Conservation (phyloP, 2,329 filamentous ascomycete species). For the Drechslera avenae region DNA sequence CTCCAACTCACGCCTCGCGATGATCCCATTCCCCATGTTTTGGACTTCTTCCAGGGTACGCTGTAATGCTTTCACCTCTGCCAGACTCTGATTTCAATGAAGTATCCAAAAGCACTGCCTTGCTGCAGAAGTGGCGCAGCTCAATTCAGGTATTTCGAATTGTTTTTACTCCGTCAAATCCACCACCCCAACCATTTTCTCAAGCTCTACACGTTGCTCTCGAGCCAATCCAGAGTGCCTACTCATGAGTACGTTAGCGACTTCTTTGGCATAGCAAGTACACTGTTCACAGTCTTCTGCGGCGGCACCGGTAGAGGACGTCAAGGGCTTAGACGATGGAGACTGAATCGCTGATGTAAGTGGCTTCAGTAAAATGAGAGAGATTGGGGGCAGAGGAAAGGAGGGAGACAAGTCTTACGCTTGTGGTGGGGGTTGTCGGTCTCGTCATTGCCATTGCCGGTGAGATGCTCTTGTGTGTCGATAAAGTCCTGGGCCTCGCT, state of each 20-base stretch:
- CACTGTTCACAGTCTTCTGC: constrained; percentile 3
- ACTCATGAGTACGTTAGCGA: constrained; percentile 13
- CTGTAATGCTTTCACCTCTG: too few relatives aligned
- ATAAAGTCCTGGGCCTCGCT: constrained; percentile 8
- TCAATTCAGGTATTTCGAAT: too few relatives aligned
- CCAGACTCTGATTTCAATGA: too few relatives aligned
- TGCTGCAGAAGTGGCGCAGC: too few relatives aligned
- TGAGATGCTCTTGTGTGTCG: constrained; percentile 9
- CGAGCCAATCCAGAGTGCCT: constrained; percentile 19
- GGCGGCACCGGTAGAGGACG: neutral
- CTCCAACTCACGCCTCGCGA: too few relatives aligned
- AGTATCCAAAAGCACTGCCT: too few relatives aligned
- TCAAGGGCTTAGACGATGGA: neutral
- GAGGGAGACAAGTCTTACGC: neutral
- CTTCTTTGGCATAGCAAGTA: constrained; percentile 10
- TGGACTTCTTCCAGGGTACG: too few relatives aligned
- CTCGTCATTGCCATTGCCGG: neutral
- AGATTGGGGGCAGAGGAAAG: too few relatives aligned
- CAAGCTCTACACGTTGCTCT: constrained; percentile 8
- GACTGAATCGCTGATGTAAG: neutral
- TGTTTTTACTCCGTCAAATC: too few relatives aligned
- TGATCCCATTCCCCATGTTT: too few relatives aligned
- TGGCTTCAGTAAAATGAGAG: neutral
- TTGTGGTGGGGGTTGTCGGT: neutral
- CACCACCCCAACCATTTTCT: neutral